Evolutionary conservation across 768 basidiomycete genomes (phyloP), one percentile per base, ranked within the genome.

Genomic region (Tephrocybe rancida): DNA sequence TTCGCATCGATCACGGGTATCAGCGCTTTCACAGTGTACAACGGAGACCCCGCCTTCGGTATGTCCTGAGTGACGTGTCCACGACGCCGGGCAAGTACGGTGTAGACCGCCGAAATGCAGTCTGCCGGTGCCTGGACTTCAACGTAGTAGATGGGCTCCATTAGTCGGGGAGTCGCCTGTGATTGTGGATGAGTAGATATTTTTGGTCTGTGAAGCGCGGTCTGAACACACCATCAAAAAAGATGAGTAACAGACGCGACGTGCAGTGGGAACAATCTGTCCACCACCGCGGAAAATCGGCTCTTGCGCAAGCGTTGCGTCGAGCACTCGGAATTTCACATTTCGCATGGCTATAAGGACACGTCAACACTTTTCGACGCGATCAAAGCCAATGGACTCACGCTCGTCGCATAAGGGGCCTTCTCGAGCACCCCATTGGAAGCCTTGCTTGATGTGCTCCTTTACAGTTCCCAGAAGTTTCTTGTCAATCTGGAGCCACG

Each of bases 51-150:
- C 6, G 96, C 95, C 71, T 98, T 99, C 26, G 97, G 95, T 21
- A 93, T 88, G 67, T 99, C 97, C 68, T 97, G 92, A 0, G 96
- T 98, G 59, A 99, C 97, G 70, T 99, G 97, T n/a, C 97, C 97
- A 72, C 97, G 85, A 54, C 97, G 88, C 55, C 97, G 85, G n/a
- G 97, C 95, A 48, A 99, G 89, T 41, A 98, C 97, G 4, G 95
- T 97, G 70, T 98, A 98, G 30, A 99, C 95, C 10, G 95, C 95
- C 19, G 97, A 97, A 58, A 99, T 95, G 66, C 97, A 98, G 68
- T 99, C 97, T 16, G 95, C 94, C 7, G 97, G 97, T 6, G 96
- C 92, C 71, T 98, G 96, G n/a, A 99, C 95, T 71, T 99, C 97
- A 49, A 98, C 96, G 67, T 93, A 98, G 79, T 96, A 98, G 57